These are phyloP conservation scores for Smittium culicis DNA, from an alignment of 371 early-diverging fungal genomes.

Conservation along the genomic window DNA sequence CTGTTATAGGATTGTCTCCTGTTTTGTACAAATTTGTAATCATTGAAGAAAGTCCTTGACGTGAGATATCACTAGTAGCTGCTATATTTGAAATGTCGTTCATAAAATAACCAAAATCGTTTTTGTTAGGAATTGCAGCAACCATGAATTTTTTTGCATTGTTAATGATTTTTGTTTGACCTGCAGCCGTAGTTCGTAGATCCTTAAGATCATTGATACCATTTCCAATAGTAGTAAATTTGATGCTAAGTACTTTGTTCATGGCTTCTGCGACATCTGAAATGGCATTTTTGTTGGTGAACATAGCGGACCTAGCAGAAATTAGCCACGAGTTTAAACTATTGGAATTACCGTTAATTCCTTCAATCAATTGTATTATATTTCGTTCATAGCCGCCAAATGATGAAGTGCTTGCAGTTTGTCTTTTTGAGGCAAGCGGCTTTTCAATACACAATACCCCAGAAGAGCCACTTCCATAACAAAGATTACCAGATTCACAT, in stretches of 20 bases:
- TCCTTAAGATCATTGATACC: neutral
- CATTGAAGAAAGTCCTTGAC: neutral
- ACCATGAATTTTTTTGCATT: neutral
- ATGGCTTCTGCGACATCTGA: neutral
- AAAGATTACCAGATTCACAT: neutral
- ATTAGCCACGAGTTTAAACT: neutral
- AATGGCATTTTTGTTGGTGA: neutral
- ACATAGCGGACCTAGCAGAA: neutral
- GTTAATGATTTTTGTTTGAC: neutral
- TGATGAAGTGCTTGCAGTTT: neutral
- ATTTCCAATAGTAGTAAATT: neutral
- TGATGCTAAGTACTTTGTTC: neutral
- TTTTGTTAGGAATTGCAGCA: neutral
- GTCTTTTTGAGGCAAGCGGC: neutral
- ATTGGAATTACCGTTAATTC: neutral
- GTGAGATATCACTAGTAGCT: neutral
- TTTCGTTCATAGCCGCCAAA: neutral
- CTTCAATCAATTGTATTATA: neutral
- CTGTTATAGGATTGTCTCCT: neutral
- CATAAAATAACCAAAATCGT: neutral
- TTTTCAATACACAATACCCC: neutral
- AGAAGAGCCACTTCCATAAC: neutral
- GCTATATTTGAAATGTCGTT: neutral
- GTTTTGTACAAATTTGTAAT: neutral
- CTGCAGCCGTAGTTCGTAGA: neutral